Evolutionary conservation across 192 early-diverging fungal species (phyloP), one percentile per base, ranked within the genome.

Genomic region (Diversispora epigaea): DNA sequence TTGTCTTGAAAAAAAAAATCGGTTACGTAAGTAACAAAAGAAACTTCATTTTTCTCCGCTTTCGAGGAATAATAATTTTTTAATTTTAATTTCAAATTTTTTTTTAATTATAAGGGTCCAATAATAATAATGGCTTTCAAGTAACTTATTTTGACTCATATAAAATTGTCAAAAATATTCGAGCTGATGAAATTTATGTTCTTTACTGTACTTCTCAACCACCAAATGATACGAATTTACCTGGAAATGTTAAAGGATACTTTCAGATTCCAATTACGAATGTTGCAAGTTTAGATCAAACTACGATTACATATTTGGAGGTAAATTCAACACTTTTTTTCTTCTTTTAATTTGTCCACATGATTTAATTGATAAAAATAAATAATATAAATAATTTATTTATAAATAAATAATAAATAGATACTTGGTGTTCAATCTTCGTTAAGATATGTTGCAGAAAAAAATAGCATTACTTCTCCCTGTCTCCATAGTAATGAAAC

Each of bases 261-360:
- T 50, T 71, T 21, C 69, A 71, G 57, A 10, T 71, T 21, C 69
- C 69, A 4, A 50, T 71, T 21, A 57, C 39, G 12, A 71, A 56
- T 57, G 55, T 54, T 57, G 69, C 54, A 41, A 46, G 12, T 44
- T 57, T 21, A 17, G 69, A 71, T 56, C 6, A 4, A 19, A 4
- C 40, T 57, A 22, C 54, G 55, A 10, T 71, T 71, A 25, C 52
- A 40, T 71, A 57, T 71, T 57, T 71, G 6, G 55, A 71, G 69
- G 69, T 71, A 56, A 43, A 21, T 14, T 50, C 11, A 21, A 21
- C 3, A 4, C 4, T 3, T 19, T 19, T 19, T 25, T 58, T 25
- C 15, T 62, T n/a, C n/a, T 21, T 56, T 56, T n/a, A 12, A 19
- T 56, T 56, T 56, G 10, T 22, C 25, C 12, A 40, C 4, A 63